Evolutionary conservation across 257 asterid genomes (phyloP).

Genomic region (Coffea eugenioides): DNA sequence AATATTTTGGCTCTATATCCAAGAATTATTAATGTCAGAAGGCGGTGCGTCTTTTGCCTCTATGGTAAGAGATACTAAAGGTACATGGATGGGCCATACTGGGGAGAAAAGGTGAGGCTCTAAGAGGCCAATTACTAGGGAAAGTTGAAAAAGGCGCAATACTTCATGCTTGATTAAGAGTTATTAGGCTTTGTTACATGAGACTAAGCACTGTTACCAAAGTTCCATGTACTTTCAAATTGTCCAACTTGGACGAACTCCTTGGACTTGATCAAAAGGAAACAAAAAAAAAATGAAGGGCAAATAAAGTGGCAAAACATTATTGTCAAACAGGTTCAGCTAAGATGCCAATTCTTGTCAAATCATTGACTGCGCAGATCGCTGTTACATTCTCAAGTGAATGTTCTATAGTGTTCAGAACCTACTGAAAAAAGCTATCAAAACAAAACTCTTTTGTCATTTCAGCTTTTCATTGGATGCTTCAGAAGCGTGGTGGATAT

Average conservation of each 20-base stretch:
- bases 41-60: neutral
- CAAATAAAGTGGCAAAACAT: neutral
- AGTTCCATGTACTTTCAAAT: too few relatives aligned
- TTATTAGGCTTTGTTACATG: neutral
- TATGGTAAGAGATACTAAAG: neutral
- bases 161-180: neutral
- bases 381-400: neutral
- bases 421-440: neutral
- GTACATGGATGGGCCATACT: neutral
- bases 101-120: neutral
- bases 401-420: neutral
- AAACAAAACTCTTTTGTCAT: neutral
- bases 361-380: slow-evolving; percentile 1
- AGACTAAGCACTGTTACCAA: neutral
- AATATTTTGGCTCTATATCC: neutral
- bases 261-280: neutral
- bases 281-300: neutral
- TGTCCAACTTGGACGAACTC: neutral
- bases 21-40: neutral
- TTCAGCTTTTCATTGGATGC: neutral
- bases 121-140: neutral
- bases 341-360: neutral
- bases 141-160: neutral
- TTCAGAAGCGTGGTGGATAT: neutral
- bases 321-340: neutral